Evolutionary conservation across 2,329 filamentous ascomycete genomes (phyloP), one percentile per base, ranked within the genome.

Genomic region (Nothopassalora personata): DNA sequence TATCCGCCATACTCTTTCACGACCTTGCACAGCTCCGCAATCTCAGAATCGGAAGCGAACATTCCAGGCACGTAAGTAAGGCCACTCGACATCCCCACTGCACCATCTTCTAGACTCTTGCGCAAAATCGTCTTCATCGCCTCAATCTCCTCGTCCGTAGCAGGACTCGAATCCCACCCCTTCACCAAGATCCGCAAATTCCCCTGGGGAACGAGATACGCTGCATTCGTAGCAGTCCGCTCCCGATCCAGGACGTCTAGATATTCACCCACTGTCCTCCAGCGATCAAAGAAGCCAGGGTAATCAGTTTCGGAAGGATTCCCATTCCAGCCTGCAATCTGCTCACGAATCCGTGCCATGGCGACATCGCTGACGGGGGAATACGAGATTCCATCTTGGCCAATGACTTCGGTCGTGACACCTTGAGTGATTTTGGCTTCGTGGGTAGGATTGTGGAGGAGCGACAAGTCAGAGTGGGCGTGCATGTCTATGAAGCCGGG

Each of bases 401-500:
- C 68, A 9, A 70, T 60, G n/a, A 70, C 67, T 58, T 70, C 68
- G 2, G 64, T 66, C 1, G 67, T 70, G 1, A 68, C 65, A 19
- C 68, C 68, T 54, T 70, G 68, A 0, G 67, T 69, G 33, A 70
- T 67, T 45, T 70, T 70, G 11, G 68, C 68, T 31, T 61, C 46
- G 34, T 70, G 68, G 4, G 60, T 53, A 4, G 66, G 67, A 3
- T 66, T 70, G 48, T 69, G 66, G 2, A 70, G 64, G 4, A 70
- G 58, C 5, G 66, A 67, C 10, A 70, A 61, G 52, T 70, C 68
- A 13, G 65, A 67, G 43, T 70, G 68, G n/a, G 68, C 68, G 49
- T 70, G 68, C 68, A 70, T 70, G 53, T 70, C 68, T 36, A 70
- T 70, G 55, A 70, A 70, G 19, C 67, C 68, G 10, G 68, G 68